These are phyloP conservation scores for Kernera saxatilis DNA, from an alignment of 345 rosid genomes.

Conservation along the genomic window DNA sequence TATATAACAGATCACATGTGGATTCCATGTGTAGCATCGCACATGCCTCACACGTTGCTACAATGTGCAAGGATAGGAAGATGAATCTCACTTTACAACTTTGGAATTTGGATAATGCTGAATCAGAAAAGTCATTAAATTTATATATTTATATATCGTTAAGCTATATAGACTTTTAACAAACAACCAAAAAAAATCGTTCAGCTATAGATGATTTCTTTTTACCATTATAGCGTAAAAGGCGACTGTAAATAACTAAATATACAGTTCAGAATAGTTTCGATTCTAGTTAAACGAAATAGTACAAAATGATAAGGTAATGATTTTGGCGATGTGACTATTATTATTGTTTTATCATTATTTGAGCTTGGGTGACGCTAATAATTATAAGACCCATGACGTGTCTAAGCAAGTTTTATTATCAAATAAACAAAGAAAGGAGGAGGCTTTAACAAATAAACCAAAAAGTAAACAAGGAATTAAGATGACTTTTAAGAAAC, in stretches of 20 bases:
- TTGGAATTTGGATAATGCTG: slow-evolving; percentile 2
- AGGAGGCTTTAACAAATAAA: not conserved
- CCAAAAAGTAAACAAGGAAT: not conserved
- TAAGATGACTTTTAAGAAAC: not conserved
- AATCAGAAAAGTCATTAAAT: not conserved
- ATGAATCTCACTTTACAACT: slow-evolving; percentile 7
- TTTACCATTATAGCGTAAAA: not conserved
- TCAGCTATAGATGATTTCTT: not conserved
- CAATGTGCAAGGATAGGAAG: slow-evolving; percentile 16
- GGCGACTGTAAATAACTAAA: too few relatives aligned
- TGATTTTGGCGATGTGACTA: not conserved
- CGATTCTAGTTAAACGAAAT: not conserved
- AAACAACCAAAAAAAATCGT: too few relatives aligned
- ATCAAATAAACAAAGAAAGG: not conserved
- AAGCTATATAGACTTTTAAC: too few relatives aligned
- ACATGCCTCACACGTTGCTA: slow-evolving; percentile 27
- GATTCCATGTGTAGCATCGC: slow-evolving; percentile 2
- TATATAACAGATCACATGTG: slow-evolving; percentile 11
- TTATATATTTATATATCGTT: too few relatives aligned
- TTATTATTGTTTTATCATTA: not conserved
- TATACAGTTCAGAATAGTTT: not conserved
- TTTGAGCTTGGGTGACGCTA: not conserved
- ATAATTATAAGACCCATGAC: not conserved
- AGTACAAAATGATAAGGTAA: not conserved
- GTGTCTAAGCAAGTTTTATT: not conserved